Evolutionary conservation across 2,329 filamentous ascomycete genomes (phyloP), one percentile per base, ranked within the genome.

Genomic region (Ophiosphaerella herpotricha): DNA sequence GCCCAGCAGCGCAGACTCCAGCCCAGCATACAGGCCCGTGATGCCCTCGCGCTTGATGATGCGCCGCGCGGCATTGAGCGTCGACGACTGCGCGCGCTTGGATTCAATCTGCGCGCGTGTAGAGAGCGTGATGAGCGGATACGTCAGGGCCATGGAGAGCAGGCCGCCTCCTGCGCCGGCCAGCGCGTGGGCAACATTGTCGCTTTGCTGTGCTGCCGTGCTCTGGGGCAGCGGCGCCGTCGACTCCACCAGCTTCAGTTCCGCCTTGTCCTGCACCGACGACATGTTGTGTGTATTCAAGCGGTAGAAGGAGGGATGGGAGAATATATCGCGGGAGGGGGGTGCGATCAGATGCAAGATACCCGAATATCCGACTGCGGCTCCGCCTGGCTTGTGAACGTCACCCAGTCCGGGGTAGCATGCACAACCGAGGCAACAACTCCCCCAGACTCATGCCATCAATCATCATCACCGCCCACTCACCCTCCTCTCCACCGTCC

Each of bases 31-130:
- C 32, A 99, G 85, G 29, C 94, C 94, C 2, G 84, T 79, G 48
- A 97, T 78, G 65, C 94, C 94, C 77, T 99, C 94, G 63, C 94
- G 89, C 63, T 92, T 88, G 57, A 99, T 83, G 71, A 99, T 97
- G 66, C 86, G 85, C 64, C 86, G 85, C 54, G 94, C 86, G 29
- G 94, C 91, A 60, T 90, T 85, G 64, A 91, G 81, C 66, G 94
- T 94, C 52, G 88, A 87, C 24, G 90, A 90, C 63, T 95, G 86
- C 47, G 91, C 91, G 66, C 92, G 91, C 76, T 90, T 94, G 51
- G 94, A 97, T 77, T 99, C 94, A 74, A 99, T 93, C 76, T 99
- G 94, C 37, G 94, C 94, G 72, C 94, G 89, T 31, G 94, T 99
- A 18, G 94, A 99, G 57, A 99, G 87, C 31, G 94, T 97, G 71